Evolutionary conservation across 371 early-diverging fungal genomes (phyloP).

Genomic region (Mortierella sp.): DNA sequence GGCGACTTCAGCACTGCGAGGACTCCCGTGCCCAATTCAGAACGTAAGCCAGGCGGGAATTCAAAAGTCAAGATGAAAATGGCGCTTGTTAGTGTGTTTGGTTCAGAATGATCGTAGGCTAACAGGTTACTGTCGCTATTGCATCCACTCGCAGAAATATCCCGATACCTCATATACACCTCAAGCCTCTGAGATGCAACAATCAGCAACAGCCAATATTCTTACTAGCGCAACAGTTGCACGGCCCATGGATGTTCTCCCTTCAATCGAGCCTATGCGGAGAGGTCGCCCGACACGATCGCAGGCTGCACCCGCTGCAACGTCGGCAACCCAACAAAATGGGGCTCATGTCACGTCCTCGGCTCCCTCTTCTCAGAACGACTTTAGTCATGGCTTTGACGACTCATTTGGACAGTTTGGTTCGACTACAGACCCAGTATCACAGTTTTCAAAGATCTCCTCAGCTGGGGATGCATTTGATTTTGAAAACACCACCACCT

Average conservation of each 20-base stretch:
- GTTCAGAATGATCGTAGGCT: background rate
- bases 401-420: conserved; percentile 49
- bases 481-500: conserved; percentile 22
- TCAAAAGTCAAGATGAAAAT: no score
- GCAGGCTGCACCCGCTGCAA: background rate
- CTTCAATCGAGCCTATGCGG: conserved; percentile 76
- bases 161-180: conserved; percentile 36
- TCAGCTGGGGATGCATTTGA: conserved; percentile 35
- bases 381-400: conserved; percentile 40
- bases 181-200: conserved; percentile 11
- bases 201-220: conserved; percentile 49
- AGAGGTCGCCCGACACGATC: conserved; percentile 72
- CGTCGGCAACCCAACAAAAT: conserved; percentile 3
- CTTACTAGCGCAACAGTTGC: conserved; percentile 58
- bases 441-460: conserved; percentile 39
- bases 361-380: background rate
- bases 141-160: conserved; percentile 51
- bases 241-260: conserved; percentile 56
- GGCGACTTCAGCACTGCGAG: conserved; percentile 72
- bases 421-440: conserved; percentile 13
- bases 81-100: background rate
- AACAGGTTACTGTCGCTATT: background rate
- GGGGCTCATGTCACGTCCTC: background rate
- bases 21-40: conserved; percentile 72
- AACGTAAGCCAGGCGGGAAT: conserved; percentile 61